Conservation (phyloP, 768 basidiomycete species). For the Nidula microcarpa region DNA sequence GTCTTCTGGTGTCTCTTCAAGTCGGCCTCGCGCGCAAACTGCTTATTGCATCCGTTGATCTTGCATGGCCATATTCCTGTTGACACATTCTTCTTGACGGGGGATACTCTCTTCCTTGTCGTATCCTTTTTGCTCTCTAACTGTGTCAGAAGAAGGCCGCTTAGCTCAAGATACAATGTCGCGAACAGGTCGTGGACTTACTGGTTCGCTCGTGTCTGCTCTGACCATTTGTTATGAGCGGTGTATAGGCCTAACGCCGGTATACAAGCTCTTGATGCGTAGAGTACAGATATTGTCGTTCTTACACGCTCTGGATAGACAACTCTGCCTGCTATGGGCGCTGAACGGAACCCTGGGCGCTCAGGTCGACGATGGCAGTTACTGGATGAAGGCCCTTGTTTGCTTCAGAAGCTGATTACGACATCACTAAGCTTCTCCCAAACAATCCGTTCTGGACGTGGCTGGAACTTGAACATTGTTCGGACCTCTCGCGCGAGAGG, state of each 20-base stretch:
- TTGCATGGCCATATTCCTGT: slow-evolving; percentile 74
- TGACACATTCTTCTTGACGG: slow-evolving; percentile 44
- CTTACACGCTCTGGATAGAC: neutral
- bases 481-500: no score
- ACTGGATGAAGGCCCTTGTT: neutral
- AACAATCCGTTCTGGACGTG: no score
- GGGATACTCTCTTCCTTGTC: slow-evolving; percentile 14
- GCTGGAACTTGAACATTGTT: no score
- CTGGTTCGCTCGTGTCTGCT: neutral
- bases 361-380: neutral
- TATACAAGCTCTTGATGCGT: neutral
- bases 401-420: neutral
- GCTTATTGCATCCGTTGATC: slow-evolving; percentile 78
- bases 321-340: neutral
- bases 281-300: neutral
- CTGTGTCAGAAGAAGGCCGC: slow-evolving; percentile 7
- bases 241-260: neutral
- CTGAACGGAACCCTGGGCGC: neutral
- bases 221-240: neutral
- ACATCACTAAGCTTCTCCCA: no score
- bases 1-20: slow-evolving; percentile 80
- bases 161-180: neutral
- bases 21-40: slow-evolving; percentile 81
- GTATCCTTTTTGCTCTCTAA: slow-evolving; percentile 23
- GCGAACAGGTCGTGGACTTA: neutral